Conservation (phyloP, 192 early-diverging fungal genomes). For the Rhizophagus clarus region DNA sequence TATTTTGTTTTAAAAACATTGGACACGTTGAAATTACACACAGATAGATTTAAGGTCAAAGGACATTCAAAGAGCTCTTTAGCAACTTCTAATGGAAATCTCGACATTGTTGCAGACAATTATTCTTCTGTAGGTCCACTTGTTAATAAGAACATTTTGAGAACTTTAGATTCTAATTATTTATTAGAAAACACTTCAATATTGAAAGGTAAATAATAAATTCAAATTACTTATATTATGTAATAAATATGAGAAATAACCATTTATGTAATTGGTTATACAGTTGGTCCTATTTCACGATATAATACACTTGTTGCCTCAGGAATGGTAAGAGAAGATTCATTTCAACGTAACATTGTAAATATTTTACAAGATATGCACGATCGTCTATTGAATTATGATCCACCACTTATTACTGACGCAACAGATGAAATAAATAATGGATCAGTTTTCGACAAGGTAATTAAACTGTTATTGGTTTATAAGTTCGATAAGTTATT, state of each 20-base stretch:
- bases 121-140: background rate
- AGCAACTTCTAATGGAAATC: background rate
- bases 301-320: constrained; percentile 51
- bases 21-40: background rate
- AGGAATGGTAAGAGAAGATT: constrained; percentile 64
- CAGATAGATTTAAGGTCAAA: background rate
- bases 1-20: background rate
- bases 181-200: background rate
- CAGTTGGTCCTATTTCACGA: constrained; percentile 44
- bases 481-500: background rate
- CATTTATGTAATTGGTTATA: background rate
- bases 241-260: background rate
- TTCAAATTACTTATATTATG: background rate
- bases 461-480: constrained; percentile 22
- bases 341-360: constrained; percentile 70
- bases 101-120: no score
- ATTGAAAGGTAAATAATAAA: background rate
- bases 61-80: background rate
- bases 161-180: background rate
- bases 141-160: background rate
- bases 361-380: constrained; percentile 66
- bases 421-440: constrained; percentile 18
- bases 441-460: constrained; percentile 40
- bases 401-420: constrained; percentile 43
- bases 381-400: constrained; percentile 59